These are phyloP conservation scores for Paramecium sonneborni DNA, from an alignment of 73 alveolate genomes.

Conservation along the genomic window DNA sequence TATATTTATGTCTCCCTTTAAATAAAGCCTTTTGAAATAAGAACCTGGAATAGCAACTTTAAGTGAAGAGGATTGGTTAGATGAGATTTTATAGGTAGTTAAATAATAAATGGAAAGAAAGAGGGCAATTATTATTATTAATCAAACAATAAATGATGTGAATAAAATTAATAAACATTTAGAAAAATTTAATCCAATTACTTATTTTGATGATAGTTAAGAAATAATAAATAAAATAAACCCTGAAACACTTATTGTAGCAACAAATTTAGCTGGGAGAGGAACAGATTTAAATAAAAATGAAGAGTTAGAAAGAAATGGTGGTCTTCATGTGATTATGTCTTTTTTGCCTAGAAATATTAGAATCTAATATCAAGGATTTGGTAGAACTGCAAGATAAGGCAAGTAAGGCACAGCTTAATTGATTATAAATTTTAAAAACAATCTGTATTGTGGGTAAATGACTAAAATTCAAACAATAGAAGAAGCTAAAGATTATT, in stretches of 20 bases:
- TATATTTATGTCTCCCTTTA: neutral
- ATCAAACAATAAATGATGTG: neutral
- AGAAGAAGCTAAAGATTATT: too few relatives aligned
- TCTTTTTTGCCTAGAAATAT: neutral
- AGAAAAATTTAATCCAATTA: too few relatives aligned
- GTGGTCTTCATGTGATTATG: neutral
- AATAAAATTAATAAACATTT: too few relatives aligned
- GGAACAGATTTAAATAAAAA: too few relatives aligned
- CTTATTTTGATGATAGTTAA: neutral
- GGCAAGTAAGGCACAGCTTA: too few relatives aligned
- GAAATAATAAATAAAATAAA: neutral
- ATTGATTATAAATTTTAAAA: too few relatives aligned
- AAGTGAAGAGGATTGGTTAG: neutral
- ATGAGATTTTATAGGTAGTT: neutral
- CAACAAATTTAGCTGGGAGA: neutral
- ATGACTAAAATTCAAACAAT: too few relatives aligned
- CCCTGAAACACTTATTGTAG: neutral
- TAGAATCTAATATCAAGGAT: neutral
- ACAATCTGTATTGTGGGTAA: too few relatives aligned
- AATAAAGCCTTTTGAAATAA: too few relatives aligned
- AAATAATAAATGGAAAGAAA: neutral
- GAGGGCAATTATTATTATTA: neutral
- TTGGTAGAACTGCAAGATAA: neutral
- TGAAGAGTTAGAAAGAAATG: neutral
- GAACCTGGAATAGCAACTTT: neutral